Conservation (phyloP, 169 alveolate species). For the Cardiosporidium cionae region DNA sequence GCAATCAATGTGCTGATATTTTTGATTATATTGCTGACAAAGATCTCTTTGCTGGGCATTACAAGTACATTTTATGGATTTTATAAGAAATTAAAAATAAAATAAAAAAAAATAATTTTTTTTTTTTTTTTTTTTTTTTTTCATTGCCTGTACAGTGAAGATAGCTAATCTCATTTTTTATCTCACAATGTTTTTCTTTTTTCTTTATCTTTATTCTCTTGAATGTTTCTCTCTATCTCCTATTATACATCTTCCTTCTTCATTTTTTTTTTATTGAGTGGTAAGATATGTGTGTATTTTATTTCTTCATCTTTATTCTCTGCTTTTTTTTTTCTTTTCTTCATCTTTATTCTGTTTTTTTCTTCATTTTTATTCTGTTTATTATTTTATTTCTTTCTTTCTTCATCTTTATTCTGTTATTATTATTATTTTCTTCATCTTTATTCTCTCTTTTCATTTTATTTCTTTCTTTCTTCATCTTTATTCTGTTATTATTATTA, state of each 20-base stretch:
- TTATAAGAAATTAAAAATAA: no score
- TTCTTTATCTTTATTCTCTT: neutral
- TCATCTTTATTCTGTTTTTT: neutral
- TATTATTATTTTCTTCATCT: neutral
- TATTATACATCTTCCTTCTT: neutral
- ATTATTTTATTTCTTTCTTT: neutral
- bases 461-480: neutral
- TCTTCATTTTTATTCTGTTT: neutral
- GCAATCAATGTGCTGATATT: no score
- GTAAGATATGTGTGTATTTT: neutral
- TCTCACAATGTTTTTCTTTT: neutral
- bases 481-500: neutral
- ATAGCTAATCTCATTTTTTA: neutral
- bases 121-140: neutral
- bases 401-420: neutral
- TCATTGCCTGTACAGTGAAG: neutral
- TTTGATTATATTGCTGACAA: no score
- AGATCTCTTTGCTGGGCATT: no score
- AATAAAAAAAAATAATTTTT: no score
- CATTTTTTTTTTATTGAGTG: neutral
- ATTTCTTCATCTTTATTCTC: neutral
- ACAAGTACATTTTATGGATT: no score
- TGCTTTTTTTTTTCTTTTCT: neutral
- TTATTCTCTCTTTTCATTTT: neutral
- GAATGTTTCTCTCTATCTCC: neutral